Evolutionary conservation across 495 filamentous ascomycete genomes (phyloP), one percentile per base, ranked within the genome.

Genomic region (Daldinia loculata): DNA sequence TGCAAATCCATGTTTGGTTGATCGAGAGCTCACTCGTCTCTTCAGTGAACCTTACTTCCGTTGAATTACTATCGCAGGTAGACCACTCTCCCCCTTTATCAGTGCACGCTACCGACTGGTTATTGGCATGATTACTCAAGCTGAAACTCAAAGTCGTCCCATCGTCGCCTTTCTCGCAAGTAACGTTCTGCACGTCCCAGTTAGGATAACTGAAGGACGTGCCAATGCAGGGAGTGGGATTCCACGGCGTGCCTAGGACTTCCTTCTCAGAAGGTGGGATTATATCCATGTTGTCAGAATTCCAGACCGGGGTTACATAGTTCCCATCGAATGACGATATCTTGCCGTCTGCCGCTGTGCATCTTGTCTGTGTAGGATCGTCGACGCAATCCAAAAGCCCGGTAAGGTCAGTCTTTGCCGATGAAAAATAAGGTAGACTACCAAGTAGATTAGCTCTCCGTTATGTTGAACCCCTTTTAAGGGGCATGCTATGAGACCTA

Each of bases 191-290:
- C 3, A 73, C 51, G 30, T 73, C 66, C 70, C 70, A 73, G 51
- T 73, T 62, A 17, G 70, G 70, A 24, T 73, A 73, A 45, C 70
- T 73, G 12, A 73, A 73, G 0, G 70, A 73, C 2, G 39, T 32
- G 3, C 70, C 70, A 6, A 73, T 63, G 24, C 70, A 73, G 4
- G 70, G 70, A 36, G 70, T 69, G 30, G 60, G 55, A 22, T 73
- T 73, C 70, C 70, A 73, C 27, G 70, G 70, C 12, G 66, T 65
- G 4, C 34, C 62, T 27, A 14, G 8, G 8, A 14, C 52, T 5
- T 22, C 30, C 9, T 53, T 27, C 7, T 45, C n/a, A 14, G 65
- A 66, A n/a, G 66, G 70, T 32, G 70, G 66, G n/a, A 73, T 69
- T 45, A 66, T 43, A n/a, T 62, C 66, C 27, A 66, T 26, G 1